Conservation (phyloP, 1,284 basidiomycete species). For the Gomphus sp. region DNA sequence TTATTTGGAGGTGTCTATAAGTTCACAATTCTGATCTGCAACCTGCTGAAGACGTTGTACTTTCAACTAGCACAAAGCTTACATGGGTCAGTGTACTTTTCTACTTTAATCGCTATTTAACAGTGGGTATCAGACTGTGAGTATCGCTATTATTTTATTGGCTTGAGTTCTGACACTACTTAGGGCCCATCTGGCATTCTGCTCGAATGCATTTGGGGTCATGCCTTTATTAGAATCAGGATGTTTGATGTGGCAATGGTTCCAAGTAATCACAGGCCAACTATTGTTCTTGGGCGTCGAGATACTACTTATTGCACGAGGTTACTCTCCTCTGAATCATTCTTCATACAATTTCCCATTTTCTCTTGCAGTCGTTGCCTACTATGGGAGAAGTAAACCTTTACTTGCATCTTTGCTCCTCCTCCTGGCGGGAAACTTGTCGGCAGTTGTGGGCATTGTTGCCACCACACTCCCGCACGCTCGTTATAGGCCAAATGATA, state of each 20-base stretch:
- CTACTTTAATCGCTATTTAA: not conserved
- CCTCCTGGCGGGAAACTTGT: not conserved
- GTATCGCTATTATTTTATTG: not conserved
- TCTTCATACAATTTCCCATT: not conserved
- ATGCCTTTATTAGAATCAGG: not conserved
- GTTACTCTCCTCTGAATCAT: not conserved
- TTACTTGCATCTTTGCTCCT: not conserved
- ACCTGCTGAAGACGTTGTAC: not conserved
- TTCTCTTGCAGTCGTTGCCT: not conserved
- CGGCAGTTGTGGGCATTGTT: not conserved
- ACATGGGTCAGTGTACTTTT: not conserved
- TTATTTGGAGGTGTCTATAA: not conserved
- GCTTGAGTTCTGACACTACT: not conserved
- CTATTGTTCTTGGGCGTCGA: slow-evolving; percentile 1
- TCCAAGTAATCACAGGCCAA: slow-evolving; percentile 3
- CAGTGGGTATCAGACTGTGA: not conserved
- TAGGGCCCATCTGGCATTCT: not conserved
- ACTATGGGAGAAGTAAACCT: not conserved
- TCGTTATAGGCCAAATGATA: not conserved
- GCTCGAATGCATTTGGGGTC: slow-evolving; percentile 1
- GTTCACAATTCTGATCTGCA: not conserved
- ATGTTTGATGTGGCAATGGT: not conserved
- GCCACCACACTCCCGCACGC: not conserved
- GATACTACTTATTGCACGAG: slow-evolving; percentile 1
- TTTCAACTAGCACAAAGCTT: not conserved